These are phyloP conservation scores for Blastocystis sp. DNA, from an alignment of 352 stramenopile genomes.

Conservation along the genomic window DNA sequence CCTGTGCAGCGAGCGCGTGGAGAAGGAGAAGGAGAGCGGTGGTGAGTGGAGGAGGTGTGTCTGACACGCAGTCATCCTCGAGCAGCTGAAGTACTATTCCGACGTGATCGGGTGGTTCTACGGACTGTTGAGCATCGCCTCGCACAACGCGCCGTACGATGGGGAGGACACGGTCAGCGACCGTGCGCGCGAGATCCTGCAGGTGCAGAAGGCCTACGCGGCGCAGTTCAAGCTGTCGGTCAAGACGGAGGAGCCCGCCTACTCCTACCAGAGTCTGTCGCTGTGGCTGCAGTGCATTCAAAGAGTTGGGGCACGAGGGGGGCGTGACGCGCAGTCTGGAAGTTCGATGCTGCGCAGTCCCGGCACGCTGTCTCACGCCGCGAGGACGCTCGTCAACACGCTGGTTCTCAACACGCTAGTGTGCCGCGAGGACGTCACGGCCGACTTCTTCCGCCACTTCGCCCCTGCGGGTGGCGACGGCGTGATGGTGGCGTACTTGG, in stretches of 20 bases:
- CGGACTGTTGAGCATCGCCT: neutral
- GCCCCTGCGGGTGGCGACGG: constrained; percentile 12
- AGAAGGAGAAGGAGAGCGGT: neutral
- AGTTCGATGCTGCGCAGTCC: neutral
- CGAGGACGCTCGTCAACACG: neutral
- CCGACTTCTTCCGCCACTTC: neutral
- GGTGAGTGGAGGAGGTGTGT: neutral
- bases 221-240: constrained; percentile 14
- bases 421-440: neutral
- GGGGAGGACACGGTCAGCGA: neutral
- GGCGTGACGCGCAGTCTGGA: neutral
- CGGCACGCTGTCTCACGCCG: neutral
- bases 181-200: constrained; percentile 7
- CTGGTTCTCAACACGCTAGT: constrained; percentile 11
- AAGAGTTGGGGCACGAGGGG: neutral
- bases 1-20: constrained; percentile 25
- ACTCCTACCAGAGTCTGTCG: neutral
- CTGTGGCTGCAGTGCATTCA: constrained; percentile 63
- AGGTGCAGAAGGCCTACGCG: constrained; percentile 16
- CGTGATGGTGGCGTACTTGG: constrained; percentile 2
- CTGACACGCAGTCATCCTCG: neutral
- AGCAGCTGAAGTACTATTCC: constrained; percentile 35
- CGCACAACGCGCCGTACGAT: neutral
- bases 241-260: neutral
- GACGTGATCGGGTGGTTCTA: constrained; percentile 49